These are phyloP conservation scores for Cenchrus purpureus DNA, from an alignment of 176 grass and related monocot species.

Conservation along the genomic window DNA sequence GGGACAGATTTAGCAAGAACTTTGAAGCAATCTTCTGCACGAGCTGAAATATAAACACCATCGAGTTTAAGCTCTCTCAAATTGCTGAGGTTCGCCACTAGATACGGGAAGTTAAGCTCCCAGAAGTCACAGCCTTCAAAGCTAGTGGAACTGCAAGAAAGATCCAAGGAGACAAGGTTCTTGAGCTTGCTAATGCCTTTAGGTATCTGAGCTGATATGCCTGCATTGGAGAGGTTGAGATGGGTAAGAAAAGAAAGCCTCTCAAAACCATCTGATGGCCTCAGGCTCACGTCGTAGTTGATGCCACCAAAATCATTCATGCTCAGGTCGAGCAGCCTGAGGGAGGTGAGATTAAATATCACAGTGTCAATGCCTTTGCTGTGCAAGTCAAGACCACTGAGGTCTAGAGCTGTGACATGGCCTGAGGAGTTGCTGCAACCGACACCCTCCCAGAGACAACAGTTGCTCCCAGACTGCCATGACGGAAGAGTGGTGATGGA, in stretches of 20 bases:
- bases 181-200: conserved; percentile 47
- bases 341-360: conserved; percentile 47
- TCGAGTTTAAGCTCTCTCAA: no score
- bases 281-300: background rate
- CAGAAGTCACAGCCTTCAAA: no score
- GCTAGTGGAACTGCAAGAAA: no score
- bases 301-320: background rate
- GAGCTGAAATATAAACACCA: no score
- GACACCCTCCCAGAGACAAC: conserved; percentile 40
- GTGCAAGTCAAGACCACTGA: no score
- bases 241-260: conserved; percentile 36
- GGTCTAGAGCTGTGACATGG: conserved; percentile 20
- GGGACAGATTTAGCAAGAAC: no score
- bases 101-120: no score
- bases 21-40: no score
- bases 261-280: conserved; percentile 24
- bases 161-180: conserved; percentile 25
- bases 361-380: no score
- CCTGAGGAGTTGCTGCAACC: conserved; percentile 4
- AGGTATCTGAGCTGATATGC: conserved; percentile 40
- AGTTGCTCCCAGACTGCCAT: background rate
- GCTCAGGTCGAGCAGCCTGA: conserved; percentile 35
- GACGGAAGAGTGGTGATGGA: no score
- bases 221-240: conserved; percentile 51
- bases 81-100: no score